phyloP scores from a whole-genome alignment of 352 stramenopile species.

The Globisporangium rhizosaccharum region DNA sequence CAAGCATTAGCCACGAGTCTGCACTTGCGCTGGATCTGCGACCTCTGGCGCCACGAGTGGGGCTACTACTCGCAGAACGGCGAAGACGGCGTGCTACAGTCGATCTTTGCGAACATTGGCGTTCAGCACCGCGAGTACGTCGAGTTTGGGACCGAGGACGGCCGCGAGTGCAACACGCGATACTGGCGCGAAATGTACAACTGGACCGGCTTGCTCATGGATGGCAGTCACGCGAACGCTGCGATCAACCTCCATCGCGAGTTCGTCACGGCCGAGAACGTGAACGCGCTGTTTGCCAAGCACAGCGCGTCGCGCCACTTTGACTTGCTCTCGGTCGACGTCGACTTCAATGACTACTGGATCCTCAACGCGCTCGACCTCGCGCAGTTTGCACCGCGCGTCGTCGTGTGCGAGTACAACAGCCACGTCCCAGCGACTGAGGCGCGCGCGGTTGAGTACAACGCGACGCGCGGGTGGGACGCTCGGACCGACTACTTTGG shows the following conservation, averaged over 20 bases:
- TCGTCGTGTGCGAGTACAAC: slow-evolving; percentile 64
- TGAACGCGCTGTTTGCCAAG: slow-evolving; percentile 47
- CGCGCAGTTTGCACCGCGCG: slow-evolving; percentile 33
- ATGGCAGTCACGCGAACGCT: slow-evolving; percentile 36
- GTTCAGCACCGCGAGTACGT: slow-evolving; percentile 35
- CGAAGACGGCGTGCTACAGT: slow-evolving; percentile 54
- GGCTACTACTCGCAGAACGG: slow-evolving; percentile 63
- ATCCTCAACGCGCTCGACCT: slow-evolving; percentile 50
- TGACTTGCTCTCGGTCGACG: slow-evolving; percentile 63
- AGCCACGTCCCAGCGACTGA: slow-evolving; percentile 44
- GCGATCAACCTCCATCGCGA: slow-evolving; percentile 49
- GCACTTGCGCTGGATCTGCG: slow-evolving; percentile 38
- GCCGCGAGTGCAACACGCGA: slow-evolving; percentile 57
- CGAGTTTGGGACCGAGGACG: slow-evolving; percentile 62
- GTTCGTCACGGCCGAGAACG: slow-evolving; percentile 58
- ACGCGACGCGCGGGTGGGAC: slow-evolving; percentile 40
- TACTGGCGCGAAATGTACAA: slow-evolving; percentile 33
- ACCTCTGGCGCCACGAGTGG: slow-evolving; percentile 63
- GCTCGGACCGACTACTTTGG: slow-evolving; percentile 51
- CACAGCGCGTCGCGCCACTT: slow-evolving; percentile 39
- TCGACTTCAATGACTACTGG: slow-evolving; percentile 80
- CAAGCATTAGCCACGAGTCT: slow-evolving; percentile 2
- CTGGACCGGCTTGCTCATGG: slow-evolving; percentile 61
- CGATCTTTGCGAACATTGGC: slow-evolving; percentile 54
- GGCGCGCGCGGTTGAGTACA: slow-evolving; percentile 39